A percentile compares a stretch with the other conserved stretches of the same genome.
Evolutionary conservation across 2,329 filamentous ascomycete genomes (phyloP).

Genomic region (Helotiales sp.): DNA sequence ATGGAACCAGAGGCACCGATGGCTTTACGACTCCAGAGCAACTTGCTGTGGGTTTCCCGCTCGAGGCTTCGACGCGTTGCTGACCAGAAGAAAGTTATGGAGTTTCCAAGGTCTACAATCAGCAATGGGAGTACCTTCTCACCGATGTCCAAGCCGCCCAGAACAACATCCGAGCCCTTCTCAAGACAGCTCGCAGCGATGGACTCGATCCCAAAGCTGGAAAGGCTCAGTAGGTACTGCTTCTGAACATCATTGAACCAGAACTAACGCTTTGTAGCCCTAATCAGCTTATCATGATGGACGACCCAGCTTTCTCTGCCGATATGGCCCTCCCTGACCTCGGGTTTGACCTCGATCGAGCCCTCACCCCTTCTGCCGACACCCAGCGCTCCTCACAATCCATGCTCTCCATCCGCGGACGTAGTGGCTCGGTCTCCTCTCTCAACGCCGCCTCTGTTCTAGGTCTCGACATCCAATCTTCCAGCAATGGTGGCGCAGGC

Average conservation of each 20-base stretch:
- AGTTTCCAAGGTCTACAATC: conserved; percentile 78
- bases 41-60: conserved; percentile 62
- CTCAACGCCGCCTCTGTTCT: conserved; percentile 36
- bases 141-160: conserved; percentile 76
- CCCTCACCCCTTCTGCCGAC: conserved; percentile 24
- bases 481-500: conserved; percentile 41
- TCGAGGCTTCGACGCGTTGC: neutral
- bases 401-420: conserved; percentile 35
- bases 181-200: conserved; percentile 56
- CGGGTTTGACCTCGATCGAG: conserved; percentile 51
- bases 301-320: conserved; percentile 80
- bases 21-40: conserved; percentile 86
- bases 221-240: conserved; percentile 63
- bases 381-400: conserved; percentile 33
- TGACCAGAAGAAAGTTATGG: conserved; percentile 57
- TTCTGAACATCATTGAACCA: neutral
- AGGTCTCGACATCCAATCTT: conserved; percentile 49
- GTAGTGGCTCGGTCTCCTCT: conserved; percentile 23
- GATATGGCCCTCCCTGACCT: conserved; percentile 62
- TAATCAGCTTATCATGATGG: conserved; percentile 72
- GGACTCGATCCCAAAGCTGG: conserved; percentile 70
- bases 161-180: conserved; percentile 68
- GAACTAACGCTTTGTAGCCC: conserved; percentile 49
- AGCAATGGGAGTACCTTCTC: conserved; percentile 86
- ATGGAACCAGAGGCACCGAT: conserved; percentile 82